A percentile compares a stretch with the other conserved stretches of the same genome.
Evolutionary conservation across 2,329 filamentous ascomycete species (phyloP).

Genomic region (Aureobasidium sp.): DNA sequence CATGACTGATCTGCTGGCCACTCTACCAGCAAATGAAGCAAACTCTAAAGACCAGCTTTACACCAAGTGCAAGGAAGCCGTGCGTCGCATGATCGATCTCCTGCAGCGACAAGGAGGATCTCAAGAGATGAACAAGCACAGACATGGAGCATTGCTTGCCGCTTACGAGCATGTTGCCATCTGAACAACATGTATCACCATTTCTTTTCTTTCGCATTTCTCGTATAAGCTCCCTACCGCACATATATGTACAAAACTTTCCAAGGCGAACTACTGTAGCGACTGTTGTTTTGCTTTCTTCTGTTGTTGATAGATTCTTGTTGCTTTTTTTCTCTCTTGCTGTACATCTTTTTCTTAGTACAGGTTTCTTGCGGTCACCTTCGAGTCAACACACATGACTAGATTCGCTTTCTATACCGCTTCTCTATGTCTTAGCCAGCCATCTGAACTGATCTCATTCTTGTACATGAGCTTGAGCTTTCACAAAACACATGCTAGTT

Average conservation of each 20-base stretch:
- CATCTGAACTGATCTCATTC: too few relatives aligned
- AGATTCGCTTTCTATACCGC: too few relatives aligned
- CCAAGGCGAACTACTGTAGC: not conserved
- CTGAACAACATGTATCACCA: not conserved
- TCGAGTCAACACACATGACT: too few relatives aligned
- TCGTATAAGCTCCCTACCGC: not conserved
- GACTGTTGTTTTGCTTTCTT: not conserved
- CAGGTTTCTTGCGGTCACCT: too few relatives aligned
- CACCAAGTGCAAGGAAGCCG: slow-evolving; percentile 35
- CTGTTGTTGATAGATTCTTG: not conserved
- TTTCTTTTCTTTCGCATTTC: not conserved
- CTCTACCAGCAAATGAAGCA: slow-evolving; percentile 7
- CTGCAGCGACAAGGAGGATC: slow-evolving; percentile 37
- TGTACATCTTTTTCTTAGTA: too few relatives aligned
- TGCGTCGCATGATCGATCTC: slow-evolving; percentile 37
- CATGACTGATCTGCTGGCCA: slow-evolving; percentile 16
- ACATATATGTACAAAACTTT: not conserved
- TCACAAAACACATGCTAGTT: too few relatives aligned
- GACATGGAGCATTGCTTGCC: slow-evolving; percentile 38
- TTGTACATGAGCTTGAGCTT: too few relatives aligned
- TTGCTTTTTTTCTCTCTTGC: not conserved
- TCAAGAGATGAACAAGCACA: slow-evolving; percentile 41
- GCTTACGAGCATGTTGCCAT: slow-evolving; percentile 29
- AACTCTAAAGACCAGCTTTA: slow-evolving; percentile 26
- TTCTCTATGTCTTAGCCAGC: too few relatives aligned